Percentiles rank a stretch among this genome's conserved stretches.
These are phyloP conservation scores for Mucor piriformis DNA, from an alignment of 371 early-diverging fungal species.

Conservation along the genomic window DNA sequence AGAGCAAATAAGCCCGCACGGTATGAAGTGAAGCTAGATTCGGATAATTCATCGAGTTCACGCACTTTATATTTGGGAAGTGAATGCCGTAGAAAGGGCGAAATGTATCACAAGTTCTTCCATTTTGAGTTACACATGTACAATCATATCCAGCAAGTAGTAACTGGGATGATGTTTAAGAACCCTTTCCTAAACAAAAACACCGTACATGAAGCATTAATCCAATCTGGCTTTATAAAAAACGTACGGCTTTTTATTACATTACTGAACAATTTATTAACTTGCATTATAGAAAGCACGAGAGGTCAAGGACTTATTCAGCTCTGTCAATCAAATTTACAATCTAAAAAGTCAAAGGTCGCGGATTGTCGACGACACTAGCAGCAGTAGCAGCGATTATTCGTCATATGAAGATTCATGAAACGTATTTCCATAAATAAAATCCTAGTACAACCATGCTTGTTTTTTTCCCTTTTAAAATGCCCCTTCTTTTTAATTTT, in stretches of 20 bases:
- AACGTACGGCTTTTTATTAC: not conserved
- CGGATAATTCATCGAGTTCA: not conserved
- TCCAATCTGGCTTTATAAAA: slow-evolving; percentile 1
- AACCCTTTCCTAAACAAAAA: not conserved
- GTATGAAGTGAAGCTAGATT: slow-evolving; percentile 3
- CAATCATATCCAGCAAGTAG: slow-evolving; percentile 11
- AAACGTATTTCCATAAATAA: not conserved
- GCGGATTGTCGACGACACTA: slow-evolving; percentile 1
- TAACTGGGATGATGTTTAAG: slow-evolving; percentile 12
- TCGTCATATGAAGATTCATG: slow-evolving; percentile 3
- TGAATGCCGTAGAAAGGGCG: slow-evolving; percentile 26
- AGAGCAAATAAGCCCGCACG: slow-evolving; percentile 24
- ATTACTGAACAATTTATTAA: not conserved
- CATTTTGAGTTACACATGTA: slow-evolving; percentile 27
- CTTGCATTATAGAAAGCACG: not conserved
- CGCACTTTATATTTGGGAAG: slow-evolving; percentile 21
- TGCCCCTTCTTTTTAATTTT: not conserved
- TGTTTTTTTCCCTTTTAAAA: not conserved
- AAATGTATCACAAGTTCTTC: slow-evolving; percentile 20
- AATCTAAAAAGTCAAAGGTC: slow-evolving; percentile 15
- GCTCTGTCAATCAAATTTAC: not conserved
- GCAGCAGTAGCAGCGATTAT: not conserved
- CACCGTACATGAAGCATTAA: not conserved
- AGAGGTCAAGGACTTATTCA: not conserved
- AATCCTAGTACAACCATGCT: not conserved